Conservation (phyloP, 495 filamentous ascomycete genomes). For the Neurospora cerealis region DNA sequence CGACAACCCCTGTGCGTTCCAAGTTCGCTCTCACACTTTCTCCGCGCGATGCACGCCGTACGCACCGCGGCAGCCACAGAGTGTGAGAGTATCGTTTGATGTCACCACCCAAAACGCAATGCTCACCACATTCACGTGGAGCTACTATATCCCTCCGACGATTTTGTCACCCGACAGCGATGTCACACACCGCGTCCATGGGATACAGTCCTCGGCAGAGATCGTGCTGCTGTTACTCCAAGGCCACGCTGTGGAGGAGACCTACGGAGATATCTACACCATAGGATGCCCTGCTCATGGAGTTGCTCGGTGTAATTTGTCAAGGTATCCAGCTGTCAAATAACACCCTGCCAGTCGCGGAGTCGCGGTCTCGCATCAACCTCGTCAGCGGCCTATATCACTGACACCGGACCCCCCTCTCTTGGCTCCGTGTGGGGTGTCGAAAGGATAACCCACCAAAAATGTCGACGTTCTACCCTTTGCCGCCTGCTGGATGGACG, state of each 20-base stretch:
- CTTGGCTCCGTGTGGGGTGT: background rate
- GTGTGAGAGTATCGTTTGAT: background rate
- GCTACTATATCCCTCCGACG: background rate
- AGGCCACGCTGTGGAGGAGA: background rate
- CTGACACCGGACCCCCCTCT: background rate
- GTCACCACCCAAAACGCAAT: background rate
- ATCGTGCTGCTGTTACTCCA: background rate
- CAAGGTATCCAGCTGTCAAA: conserved; percentile 7
- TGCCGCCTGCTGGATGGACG: background rate
- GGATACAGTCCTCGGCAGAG: background rate
- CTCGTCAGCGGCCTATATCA: background rate
- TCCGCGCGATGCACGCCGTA: background rate
- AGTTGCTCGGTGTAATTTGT: background rate
- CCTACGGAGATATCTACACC: background rate
- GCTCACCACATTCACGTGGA: background rate
- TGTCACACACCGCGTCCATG: background rate
- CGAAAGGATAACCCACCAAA: background rate
- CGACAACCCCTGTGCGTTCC: conserved; percentile 14
- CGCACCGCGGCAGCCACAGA: background rate
- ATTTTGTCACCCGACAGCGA: background rate
- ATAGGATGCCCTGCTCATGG: background rate
- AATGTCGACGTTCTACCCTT: background rate
- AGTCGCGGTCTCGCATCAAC: conserved; percentile 4
- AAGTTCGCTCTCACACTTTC: conserved; percentile 3
- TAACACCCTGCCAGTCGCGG: conserved; percentile 9